Percentiles rank a stretch among this genome's conserved stretches.
These are phyloP conservation scores for Alternaria incomplexa DNA, from an alignment of 2,329 filamentous ascomycete species.

Conservation along the genomic window DNA sequence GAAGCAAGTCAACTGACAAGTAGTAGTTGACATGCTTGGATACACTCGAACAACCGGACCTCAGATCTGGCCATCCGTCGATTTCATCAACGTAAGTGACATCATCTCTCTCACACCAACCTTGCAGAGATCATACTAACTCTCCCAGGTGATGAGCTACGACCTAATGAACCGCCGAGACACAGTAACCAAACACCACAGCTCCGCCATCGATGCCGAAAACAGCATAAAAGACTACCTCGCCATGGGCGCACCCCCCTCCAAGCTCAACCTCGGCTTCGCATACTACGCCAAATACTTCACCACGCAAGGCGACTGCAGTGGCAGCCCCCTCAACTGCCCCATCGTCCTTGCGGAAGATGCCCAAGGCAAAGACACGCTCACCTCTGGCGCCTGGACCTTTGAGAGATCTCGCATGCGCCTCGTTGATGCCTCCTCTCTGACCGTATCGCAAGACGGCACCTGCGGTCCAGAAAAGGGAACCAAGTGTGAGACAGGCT, in stretches of 20 bases:
- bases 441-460: constrained; percentile 32
- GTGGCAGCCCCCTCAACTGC: constrained; percentile 61
- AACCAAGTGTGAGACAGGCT: constrained; percentile 34
- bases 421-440: constrained; percentile 17
- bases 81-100: constrained; percentile 64
- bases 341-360: constrained; percentile 65
- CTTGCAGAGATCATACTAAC: not conserved
- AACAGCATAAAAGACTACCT: constrained; percentile 65
- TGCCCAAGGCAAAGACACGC: constrained; percentile 65
- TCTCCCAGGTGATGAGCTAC: constrained; percentile 66
- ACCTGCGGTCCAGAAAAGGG: constrained; percentile 39
- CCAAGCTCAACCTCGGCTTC: constrained; percentile 69
- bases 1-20: constrained; percentile 25
- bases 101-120: not conserved
- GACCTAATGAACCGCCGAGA: constrained; percentile 75
- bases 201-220: constrained; percentile 63
- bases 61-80: constrained; percentile 64
- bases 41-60: constrained; percentile 64
- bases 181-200: constrained; percentile 68
- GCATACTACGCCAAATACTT: constrained; percentile 75
- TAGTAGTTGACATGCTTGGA: constrained; percentile 68
- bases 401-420: constrained; percentile 40
- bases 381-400: constrained; percentile 64
- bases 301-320: constrained; percentile 56
- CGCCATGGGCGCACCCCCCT: constrained; percentile 59